Percentiles rank a stretch among this genome's conserved stretches.
phyloP scores from a whole-genome alignment of 2,329 filamentous ascomycete genomes.

The Venturiaceae sp. region DNA sequence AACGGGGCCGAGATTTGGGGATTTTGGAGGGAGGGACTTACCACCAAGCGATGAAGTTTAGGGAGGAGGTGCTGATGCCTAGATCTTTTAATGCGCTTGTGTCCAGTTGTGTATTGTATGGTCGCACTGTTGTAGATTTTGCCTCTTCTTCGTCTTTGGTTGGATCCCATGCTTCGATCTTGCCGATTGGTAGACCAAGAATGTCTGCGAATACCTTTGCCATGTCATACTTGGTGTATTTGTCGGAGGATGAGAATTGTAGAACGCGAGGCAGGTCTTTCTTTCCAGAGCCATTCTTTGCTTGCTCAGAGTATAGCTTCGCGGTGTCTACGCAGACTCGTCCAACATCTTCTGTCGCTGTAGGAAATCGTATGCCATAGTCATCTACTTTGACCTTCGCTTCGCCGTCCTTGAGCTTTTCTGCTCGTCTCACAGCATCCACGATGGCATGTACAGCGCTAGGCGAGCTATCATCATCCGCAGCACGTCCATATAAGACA shows the following conservation, averaged over 20 bases:
- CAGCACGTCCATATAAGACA: slow-evolving; percentile 71
- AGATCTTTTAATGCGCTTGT: slow-evolving; percentile 63
- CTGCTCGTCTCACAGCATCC: slow-evolving; percentile 64
- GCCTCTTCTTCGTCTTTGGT: slow-evolving; percentile 65
- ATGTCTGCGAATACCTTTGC: slow-evolving; percentile 69
- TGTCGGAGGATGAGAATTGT: slow-evolving; percentile 81
- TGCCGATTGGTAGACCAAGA: slow-evolving; percentile 60
- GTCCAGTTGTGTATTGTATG: slow-evolving; percentile 82
- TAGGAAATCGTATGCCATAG: slow-evolving; percentile 76
- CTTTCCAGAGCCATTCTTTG: slow-evolving; percentile 25
- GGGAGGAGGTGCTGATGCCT: slow-evolving; percentile 63
- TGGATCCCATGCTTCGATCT: slow-evolving; percentile 46
- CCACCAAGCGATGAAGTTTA: slow-evolving; percentile 79
- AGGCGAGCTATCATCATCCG: slow-evolving; percentile 50
- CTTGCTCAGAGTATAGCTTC: slow-evolving; percentile 49
- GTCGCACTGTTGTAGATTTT: slow-evolving; percentile 58
- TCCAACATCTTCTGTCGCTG: slow-evolving; percentile 79
- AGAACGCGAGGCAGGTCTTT: slow-evolving; percentile 57
- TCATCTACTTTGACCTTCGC: slow-evolving; percentile 70
- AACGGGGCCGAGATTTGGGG: not conserved
- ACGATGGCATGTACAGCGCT: slow-evolving; percentile 78
- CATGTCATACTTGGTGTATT: slow-evolving; percentile 84
- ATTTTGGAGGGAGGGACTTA: slow-evolving; percentile 12
- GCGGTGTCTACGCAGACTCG: slow-evolving; percentile 69
- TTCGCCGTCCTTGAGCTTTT: slow-evolving; percentile 39